Evolutionary conservation across 2,329 filamentous ascomycete species (phyloP).

Genomic region (Cladophialophora yegresii): DNA sequence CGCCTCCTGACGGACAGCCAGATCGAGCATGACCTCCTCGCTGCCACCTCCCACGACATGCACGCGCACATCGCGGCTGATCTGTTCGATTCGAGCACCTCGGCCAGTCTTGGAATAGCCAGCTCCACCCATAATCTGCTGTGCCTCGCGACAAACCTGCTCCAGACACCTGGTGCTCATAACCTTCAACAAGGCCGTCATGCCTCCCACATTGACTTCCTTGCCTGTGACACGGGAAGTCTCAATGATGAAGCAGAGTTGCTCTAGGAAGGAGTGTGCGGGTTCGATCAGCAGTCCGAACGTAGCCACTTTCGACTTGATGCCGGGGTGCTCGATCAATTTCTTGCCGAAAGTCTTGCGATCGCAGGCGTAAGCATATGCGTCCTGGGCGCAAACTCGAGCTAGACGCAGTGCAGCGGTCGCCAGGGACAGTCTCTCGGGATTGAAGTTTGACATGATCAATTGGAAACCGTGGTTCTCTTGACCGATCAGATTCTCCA

Average conservation of each 20-base stretch:
- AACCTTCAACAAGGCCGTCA: conserved; percentile 72
- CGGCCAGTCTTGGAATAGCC: conserved; percentile 70
- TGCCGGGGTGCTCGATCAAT: conserved; percentile 72
- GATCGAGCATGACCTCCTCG: conserved; percentile 72
- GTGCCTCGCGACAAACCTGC: conserved; percentile 57
- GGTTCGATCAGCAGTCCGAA: conserved; percentile 68
- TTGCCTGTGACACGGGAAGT: conserved; percentile 52
- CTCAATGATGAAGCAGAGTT: conserved; percentile 51
- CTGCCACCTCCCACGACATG: conserved; percentile 67
- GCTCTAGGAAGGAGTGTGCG: conserved; percentile 67
- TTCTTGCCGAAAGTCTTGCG: conserved; percentile 70
- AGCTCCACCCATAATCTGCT: conserved; percentile 66
- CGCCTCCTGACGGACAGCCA: conserved; percentile 68
- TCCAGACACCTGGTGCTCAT: conserved; percentile 57
- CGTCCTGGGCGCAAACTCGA: conserved; percentile 60
- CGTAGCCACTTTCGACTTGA: conserved; percentile 70
- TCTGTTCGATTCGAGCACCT: conserved; percentile 70
- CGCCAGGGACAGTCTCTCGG: conserved; percentile 69
- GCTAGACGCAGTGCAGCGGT: conserved; percentile 65
- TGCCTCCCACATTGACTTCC: conserved; percentile 63
- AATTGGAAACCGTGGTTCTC: conserved; percentile 73
- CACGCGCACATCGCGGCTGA: conserved; percentile 64
- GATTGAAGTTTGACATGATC: conserved; percentile 79
- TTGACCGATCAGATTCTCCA: conserved; percentile 67
- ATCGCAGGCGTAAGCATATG: conserved; percentile 65